These are phyloP conservation scores for Oxytropis ochrocephala DNA, from an alignment of 306 rosid genomes.

Conservation along the genomic window DNA sequence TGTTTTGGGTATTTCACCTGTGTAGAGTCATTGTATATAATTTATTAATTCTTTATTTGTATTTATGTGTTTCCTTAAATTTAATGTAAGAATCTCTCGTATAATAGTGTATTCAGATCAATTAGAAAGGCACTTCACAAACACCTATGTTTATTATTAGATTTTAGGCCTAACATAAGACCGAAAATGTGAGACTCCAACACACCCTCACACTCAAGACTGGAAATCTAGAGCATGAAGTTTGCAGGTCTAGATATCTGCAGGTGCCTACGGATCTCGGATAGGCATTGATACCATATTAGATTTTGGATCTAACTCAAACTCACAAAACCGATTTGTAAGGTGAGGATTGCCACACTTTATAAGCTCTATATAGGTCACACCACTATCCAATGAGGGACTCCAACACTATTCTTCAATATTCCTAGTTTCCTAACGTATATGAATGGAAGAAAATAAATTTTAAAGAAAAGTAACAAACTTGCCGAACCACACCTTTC, in stretches of 20 bases:
- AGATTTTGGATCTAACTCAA: no score
- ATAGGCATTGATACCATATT: no score
- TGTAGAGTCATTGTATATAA: constrained; percentile 10
- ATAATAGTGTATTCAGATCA: constrained; percentile 16
- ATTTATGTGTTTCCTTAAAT: background rate
- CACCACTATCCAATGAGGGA: no score
- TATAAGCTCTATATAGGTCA: no score
- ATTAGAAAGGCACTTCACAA: background rate
- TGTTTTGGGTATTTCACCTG: background rate
- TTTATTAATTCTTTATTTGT: background rate
- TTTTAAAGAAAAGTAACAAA: constrained; percentile 16
- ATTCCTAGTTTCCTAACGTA: constrained; percentile 6
- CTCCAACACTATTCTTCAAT: background rate
- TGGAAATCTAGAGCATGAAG: no score
- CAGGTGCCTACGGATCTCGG: no score
- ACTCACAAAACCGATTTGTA: no score
- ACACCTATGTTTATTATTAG: background rate
- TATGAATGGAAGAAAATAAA: background rate
- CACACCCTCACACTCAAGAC: no score
- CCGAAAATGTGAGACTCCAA: no score
- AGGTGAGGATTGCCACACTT: no score
- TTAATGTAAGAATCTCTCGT: background rate
- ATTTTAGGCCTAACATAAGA: no score
- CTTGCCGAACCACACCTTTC: constrained; percentile 58
- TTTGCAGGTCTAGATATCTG: no score